A percentile compares a stretch with the other conserved stretches of the same genome.
phyloP scores from a whole-genome alignment of 352 stramenopile species.

The Paralagenidium karlingii region DNA sequence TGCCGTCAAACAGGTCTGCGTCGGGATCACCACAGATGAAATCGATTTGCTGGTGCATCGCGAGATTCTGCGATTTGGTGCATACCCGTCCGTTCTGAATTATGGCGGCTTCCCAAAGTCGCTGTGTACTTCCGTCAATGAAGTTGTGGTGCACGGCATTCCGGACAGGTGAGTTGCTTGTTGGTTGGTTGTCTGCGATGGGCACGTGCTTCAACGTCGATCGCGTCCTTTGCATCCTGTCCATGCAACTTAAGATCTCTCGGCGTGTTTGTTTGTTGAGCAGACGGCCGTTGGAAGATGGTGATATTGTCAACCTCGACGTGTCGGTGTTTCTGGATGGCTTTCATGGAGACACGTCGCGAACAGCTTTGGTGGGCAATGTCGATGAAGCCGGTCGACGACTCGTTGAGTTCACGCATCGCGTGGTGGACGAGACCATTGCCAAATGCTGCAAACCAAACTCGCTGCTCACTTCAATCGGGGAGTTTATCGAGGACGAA shows the following conservation, averaged over 20 bases:
- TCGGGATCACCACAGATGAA: slow-evolving; percentile 87
- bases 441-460: slow-evolving; percentile 83
- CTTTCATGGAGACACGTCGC: slow-evolving; percentile 97
- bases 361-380: slow-evolving; percentile 91
- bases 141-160: slow-evolving; percentile 96
- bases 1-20: slow-evolving; percentile 51
- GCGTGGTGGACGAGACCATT: slow-evolving; percentile 76
- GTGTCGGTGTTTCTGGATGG: slow-evolving; percentile 89
- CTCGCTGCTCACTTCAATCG: slow-evolving; percentile 90
- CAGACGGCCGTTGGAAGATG: slow-evolving; percentile 69
- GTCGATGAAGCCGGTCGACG: slow-evolving; percentile 76
- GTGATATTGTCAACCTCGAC: slow-evolving; percentile 97
- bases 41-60: slow-evolving; percentile 90
- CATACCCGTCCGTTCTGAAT: slow-evolving; percentile 86
- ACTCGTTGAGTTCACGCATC: slow-evolving; percentile 82
- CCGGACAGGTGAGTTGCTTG: slow-evolving; percentile 76
- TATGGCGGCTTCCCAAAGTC: slow-evolving; percentile 93
- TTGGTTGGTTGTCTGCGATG: too few species aligned
- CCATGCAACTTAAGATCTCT: too few species aligned
- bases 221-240: too few species aligned
- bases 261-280: too few species aligned
- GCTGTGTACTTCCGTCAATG: slow-evolving; percentile 95
- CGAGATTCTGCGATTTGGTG: slow-evolving; percentile 72
- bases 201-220: too few species aligned
- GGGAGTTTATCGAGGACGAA: slow-evolving; percentile 87